Base-by-base conservation (phyloP, 2,329 filamentous ascomycete genomes). In the Pseudogymnoascus sp. region DNA sequence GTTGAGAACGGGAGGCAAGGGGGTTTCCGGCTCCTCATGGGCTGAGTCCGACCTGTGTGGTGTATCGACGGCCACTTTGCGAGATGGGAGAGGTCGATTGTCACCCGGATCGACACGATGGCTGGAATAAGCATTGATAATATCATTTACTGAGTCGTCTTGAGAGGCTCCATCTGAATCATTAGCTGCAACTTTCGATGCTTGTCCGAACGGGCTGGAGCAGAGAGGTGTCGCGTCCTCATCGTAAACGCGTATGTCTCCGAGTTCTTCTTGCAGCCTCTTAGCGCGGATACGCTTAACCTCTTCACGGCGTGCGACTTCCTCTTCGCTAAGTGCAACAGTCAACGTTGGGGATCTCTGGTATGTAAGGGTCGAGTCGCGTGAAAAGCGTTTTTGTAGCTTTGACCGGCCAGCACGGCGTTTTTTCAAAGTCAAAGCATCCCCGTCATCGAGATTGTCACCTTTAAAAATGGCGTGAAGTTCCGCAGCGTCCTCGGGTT, bases 221-320 rank as follows among this genome's bases (percentile, higher is more conserved):
- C 64, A 61, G 7, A 72, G 11, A 16, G 71, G 72, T 47, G 70
- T 72, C 21, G 72, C 73, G 66, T 74, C 72, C 21, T 74, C 72
- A 16, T 77, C 75, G 57, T 76, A 74, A 8, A 72, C 69, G 37
- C 76, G 73, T 39, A 83, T 81, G 40, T 73, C 78, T 54, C 80
- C 77, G 3, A 86, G 74, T 67, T 86, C 83, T 47, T 84, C 79
- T 66, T 81, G 81, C n/a, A 86, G 85, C 66, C 82, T 78, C 67
- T 79, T 80, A 60, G 81, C 79, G 71, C 82, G 80, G 7, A 85
- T 73, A 18, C 82, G 77, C 67, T 78, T 81, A 62, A 86, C 71
- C 67, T 86, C 83, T 29, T 82, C 83, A 67, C 83, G 77, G 29
- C 82, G 77, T 61, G 81, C 79, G 47, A 83, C 69, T 66, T 83